Percentiles rank a stretch among this genome's conserved stretches.
Evolutionary conservation across 208 protist species (phyloP).

Genomic region (Trypanosoma grayi): DNA sequence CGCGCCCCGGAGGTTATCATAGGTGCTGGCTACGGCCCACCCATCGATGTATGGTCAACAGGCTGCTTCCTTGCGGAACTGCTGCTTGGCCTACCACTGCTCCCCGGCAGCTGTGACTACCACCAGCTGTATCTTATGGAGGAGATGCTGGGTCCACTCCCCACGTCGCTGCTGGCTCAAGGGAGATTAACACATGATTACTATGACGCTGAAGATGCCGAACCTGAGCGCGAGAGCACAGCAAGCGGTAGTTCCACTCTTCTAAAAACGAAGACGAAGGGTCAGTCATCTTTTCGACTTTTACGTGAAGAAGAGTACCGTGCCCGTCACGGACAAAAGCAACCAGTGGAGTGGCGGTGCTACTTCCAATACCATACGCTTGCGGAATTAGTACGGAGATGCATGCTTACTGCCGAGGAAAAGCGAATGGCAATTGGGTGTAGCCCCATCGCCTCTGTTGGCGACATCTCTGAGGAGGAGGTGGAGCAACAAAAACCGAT

Average conservation of each 20-base stretch:
- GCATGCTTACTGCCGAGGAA: slow-evolving; percentile 60
- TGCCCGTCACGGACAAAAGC: slow-evolving; percentile 7
- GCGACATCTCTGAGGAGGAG: not conserved
- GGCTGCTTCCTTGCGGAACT: slow-evolving; percentile 96
- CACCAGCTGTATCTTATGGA: slow-evolving; percentile 95
- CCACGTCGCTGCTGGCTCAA: slow-evolving; percentile 51
- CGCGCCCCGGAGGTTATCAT: slow-evolving; percentile 97
- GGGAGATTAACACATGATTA: slow-evolving; percentile 41
- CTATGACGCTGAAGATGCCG: slow-evolving; percentile 33
- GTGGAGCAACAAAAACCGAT: slow-evolving; percentile 8
- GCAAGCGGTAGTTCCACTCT: not conserved
- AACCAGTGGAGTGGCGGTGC: slow-evolving; percentile 35
- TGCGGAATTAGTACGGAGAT: slow-evolving; percentile 66
- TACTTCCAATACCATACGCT: slow-evolving; percentile 71
- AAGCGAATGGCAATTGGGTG: slow-evolving; percentile 50
- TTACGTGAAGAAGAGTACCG: slow-evolving; percentile 32
- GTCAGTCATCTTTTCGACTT: slow-evolving; percentile 2
- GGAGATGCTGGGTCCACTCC: slow-evolving; percentile 89
- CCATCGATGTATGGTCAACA: slow-evolving; percentile 98
- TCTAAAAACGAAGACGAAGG: not conserved
- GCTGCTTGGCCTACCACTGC: slow-evolving; percentile 92
- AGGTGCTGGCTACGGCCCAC: slow-evolving; percentile 78
- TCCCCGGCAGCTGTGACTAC: slow-evolving; percentile 90
- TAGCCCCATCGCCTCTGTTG: slow-evolving; percentile 33
- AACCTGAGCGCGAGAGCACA: not conserved